Percentiles rank a stretch among this genome's conserved stretches.
phyloP scores from a whole-genome alignment of 1,139 yeast genomes.

The Fermentozyma sake region DNA sequence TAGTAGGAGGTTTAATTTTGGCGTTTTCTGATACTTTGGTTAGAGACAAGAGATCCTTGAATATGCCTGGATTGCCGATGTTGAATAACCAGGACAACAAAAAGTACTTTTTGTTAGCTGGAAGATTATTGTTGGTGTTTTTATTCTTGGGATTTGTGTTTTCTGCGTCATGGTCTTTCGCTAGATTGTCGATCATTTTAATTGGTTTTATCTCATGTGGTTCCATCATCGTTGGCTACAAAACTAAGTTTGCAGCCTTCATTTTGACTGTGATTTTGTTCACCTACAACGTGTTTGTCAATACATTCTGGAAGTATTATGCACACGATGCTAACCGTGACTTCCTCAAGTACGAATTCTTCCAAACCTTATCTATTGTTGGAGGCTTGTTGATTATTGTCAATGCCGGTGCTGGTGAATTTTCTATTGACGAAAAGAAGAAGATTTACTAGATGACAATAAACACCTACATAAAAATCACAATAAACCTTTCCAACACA shows the following conservation, averaged over 20 bases:
- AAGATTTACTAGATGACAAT: slow-evolving; percentile 59
- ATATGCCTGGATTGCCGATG: slow-evolving; percentile 90
- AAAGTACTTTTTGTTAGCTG: slow-evolving; percentile 83
- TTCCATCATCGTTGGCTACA: slow-evolving; percentile 87
- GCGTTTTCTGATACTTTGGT: slow-evolving; percentile 90
- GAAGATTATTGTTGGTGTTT: slow-evolving; percentile 80
- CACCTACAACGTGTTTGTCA: slow-evolving; percentile 71
- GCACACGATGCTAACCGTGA: slow-evolving; percentile 77
- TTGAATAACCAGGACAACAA: slow-evolving; percentile 81
- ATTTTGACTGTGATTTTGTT: slow-evolving; percentile 70
- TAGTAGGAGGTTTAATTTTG: slow-evolving; percentile 87
- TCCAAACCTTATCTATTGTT: slow-evolving; percentile 90
- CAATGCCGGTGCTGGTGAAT: slow-evolving; percentile 94
- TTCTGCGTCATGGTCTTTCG: slow-evolving; percentile 68
- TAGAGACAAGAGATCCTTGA: slow-evolving; percentile 62
- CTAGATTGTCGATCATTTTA: slow-evolving; percentile 61
- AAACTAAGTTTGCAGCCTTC: slow-evolving; percentile 86
- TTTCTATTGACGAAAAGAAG: slow-evolving; percentile 93
- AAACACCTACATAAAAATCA: background rate
- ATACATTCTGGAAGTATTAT: slow-evolving; percentile 85
- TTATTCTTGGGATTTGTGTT: slow-evolving; percentile 85
- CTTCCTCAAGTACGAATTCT: slow-evolving; percentile 86
- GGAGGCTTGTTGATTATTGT: slow-evolving; percentile 91
- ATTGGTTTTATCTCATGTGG: slow-evolving; percentile 70
- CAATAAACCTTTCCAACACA: too few species aligned